These are phyloP conservation scores for Isabelozyma gotoi DNA, from an alignment of 805 yeast genomes.

Conservation along the genomic window DNA sequence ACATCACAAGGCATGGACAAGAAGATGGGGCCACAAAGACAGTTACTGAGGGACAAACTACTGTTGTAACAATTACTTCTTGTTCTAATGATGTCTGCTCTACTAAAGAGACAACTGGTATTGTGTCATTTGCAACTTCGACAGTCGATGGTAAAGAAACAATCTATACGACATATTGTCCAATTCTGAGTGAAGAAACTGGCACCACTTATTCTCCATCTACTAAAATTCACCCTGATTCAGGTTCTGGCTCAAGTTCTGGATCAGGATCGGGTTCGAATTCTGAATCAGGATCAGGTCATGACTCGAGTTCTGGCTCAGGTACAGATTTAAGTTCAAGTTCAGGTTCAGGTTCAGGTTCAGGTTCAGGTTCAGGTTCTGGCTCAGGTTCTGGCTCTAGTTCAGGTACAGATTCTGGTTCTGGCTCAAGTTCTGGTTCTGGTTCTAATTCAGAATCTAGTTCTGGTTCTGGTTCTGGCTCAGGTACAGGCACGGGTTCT, in stretches of 20 bases:
- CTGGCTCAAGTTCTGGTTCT: not conserved
- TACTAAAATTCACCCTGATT: no score
- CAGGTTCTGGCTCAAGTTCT: conserved; percentile 4
- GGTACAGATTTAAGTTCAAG: not conserved
- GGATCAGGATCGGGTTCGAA: conserved; percentile 1
- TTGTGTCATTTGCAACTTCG: not conserved
- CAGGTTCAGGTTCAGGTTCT: not conserved
- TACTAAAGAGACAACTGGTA: not conserved
- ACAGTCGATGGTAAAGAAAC: not conserved
- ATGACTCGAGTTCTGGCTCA: not conserved
- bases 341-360: not conserved
- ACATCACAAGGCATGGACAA: no score
- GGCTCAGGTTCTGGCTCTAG: not conserved
- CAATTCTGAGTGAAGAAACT: not conserved
- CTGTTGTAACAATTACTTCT: not conserved
- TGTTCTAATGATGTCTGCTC: not conserved
- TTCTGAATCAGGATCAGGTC: conserved; percentile 3
- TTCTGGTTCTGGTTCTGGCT: not conserved
- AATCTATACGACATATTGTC: not conserved
- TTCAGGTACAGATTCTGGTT: not conserved
- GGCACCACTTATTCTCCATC: not conserved
- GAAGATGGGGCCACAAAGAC: no score
- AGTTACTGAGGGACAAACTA: not conserved
- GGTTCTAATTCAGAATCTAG: not conserved
- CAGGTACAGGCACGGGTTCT: no score